Conservation (phyloP, 2,329 filamentous ascomycete genomes). For the Rosellinia necatrix region DNA sequence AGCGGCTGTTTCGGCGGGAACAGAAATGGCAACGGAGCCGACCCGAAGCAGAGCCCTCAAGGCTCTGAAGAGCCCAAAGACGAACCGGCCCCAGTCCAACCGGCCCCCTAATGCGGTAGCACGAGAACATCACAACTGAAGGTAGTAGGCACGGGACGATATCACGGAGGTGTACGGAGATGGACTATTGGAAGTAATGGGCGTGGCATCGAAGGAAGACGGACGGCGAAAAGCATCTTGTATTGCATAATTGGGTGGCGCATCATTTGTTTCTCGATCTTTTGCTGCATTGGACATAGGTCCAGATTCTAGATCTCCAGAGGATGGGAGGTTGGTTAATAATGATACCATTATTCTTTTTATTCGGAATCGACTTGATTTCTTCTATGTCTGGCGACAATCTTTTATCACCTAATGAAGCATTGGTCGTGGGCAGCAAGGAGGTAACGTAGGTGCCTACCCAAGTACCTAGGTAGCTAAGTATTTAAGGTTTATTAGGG, state of each 20-base stretch:
- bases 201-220: no score
- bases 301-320: neutral
- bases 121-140: neutral
- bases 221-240: neutral
- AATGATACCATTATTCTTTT: neutral
- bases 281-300: neutral
- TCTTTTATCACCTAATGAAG: neutral
- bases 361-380: neutral
- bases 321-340: neutral
- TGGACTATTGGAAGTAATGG: neutral
- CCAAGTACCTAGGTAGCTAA: no score
- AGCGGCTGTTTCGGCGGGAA: neutral
- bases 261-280: slow-evolving; percentile 5
- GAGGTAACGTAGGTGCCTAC: no score
- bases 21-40: neutral
- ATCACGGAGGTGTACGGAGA: neutral
- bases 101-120: no score
- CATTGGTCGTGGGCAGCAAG: no score
- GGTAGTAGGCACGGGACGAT: neutral
- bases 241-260: slow-evolving; percentile 15
- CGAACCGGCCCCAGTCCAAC: neutral
- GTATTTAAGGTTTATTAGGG: no score
- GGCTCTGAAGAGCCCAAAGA: no score
- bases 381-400: neutral
- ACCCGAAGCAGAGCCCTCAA: neutral